These are phyloP conservation scores for Neonectria faginata DNA, from an alignment of 2,329 filamentous ascomycete genomes.

Conservation along the genomic window DNA sequence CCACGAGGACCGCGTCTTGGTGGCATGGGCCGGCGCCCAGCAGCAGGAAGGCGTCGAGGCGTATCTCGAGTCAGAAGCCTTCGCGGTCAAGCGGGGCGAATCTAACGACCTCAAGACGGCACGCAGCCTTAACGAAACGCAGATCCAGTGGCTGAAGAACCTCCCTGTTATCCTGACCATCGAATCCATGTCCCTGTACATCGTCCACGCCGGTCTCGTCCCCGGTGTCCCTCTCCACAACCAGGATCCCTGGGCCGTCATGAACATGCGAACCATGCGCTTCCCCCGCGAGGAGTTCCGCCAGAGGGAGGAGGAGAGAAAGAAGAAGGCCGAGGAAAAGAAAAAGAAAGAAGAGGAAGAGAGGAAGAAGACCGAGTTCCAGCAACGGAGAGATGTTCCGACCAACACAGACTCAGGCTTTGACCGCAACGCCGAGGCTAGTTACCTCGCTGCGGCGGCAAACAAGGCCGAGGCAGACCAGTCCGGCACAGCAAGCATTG, in stretches of 20 bases:
- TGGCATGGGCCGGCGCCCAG: conserved; percentile 61
- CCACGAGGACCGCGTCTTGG: conserved; percentile 89
- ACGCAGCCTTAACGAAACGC: conserved; percentile 64
- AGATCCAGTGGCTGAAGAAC: conserved; percentile 75
- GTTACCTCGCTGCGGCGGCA: neutral
- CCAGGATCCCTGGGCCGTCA: conserved; percentile 83
- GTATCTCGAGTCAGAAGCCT: conserved; percentile 42
- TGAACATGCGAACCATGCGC: conserved; percentile 91
- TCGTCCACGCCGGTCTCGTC: conserved; percentile 89
- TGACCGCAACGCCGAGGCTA: conserved; percentile 4
- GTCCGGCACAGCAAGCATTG: neutral
- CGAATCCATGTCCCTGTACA: conserved; percentile 71
- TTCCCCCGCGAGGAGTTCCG: conserved; percentile 58
- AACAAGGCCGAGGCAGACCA: neutral
- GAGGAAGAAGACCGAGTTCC: conserved; percentile 10
- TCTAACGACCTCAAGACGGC: conserved; percentile 64
- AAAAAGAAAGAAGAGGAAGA: conserved; percentile 24
- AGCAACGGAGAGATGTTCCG: conserved; percentile 22
- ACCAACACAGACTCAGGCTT: neutral
- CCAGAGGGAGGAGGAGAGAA: conserved; percentile 49
- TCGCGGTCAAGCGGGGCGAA: conserved; percentile 50
- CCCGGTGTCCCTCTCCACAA: conserved; percentile 76
- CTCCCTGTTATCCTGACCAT: conserved; percentile 84
- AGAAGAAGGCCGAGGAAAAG: conserved; percentile 33
- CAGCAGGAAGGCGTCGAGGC: conserved; percentile 43